Conservation (phyloP, 352 stramenopile species). For the Phytopythium vexans region DNA sequence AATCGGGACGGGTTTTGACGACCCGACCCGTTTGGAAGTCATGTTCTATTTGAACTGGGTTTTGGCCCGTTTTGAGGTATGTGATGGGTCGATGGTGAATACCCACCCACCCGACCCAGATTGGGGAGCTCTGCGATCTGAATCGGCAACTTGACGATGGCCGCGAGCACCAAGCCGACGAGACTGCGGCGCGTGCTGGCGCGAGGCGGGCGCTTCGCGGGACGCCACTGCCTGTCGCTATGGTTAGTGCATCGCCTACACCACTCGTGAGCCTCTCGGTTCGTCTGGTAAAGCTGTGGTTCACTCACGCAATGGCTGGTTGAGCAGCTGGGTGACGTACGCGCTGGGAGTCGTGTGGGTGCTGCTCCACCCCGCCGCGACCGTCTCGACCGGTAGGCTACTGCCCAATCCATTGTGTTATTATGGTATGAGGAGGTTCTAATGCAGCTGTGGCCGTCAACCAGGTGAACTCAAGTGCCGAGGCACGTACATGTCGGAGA, state of each 20-base stretch:
- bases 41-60: too few relatives aligned
- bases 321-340: constrained; percentile 62
- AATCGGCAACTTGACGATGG: background rate
- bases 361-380: constrained; percentile 68
- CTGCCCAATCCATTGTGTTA: background rate
- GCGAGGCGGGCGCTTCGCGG: constrained; percentile 10
- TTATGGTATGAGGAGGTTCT: constrained; percentile 2
- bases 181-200: constrained; percentile 25
- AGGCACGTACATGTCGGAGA: constrained; percentile 88
- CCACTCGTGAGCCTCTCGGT: background rate
- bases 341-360: constrained; percentile 72
- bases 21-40: too few relatives aligned
- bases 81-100: too few relatives aligned
- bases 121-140: too few relatives aligned
- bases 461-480: constrained; percentile 74
- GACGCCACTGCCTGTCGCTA: constrained; percentile 27
- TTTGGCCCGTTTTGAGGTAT: too few relatives aligned
- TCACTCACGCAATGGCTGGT: background rate
- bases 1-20: too few relatives aligned
- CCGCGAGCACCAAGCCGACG: constrained; percentile 15
- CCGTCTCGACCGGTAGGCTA: constrained; percentile 61
- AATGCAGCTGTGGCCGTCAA: background rate
- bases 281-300: background rate
- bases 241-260: constrained; percentile 19
- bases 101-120: too few relatives aligned